phyloP scores from a whole-genome alignment of 352 stramenopile species.

The Pythium grandisporangium region DNA sequence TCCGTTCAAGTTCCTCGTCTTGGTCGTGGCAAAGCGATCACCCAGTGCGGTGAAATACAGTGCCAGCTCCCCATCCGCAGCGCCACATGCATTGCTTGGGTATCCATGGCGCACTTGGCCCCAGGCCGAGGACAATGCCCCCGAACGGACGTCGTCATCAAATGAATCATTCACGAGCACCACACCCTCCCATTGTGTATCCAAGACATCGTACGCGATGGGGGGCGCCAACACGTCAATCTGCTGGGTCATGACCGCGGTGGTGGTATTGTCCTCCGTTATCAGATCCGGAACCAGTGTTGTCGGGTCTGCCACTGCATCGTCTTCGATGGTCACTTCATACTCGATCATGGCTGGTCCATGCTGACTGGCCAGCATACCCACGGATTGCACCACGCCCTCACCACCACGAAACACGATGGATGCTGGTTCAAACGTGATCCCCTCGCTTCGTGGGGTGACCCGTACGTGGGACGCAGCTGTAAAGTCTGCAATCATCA shows the following conservation, averaged over 20 bases:
- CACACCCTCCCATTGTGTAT: conserved; percentile 31
- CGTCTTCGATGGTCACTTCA: conserved; percentile 7
- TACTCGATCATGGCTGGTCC: conserved; percentile 27
- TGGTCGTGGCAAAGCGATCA: conserved; percentile 34
- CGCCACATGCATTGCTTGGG: conserved; percentile 36
- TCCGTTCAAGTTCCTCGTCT: conserved; percentile 28
- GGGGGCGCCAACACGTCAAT: conserved; percentile 32
- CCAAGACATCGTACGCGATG: conserved; percentile 19
- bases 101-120: conserved; percentile 42
- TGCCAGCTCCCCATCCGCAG: conserved; percentile 24
- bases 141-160: conserved; percentile 13
- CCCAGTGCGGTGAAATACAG: conserved; percentile 61
- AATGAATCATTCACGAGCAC: conserved; percentile 56
- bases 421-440: conserved; percentile 23
- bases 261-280: too few species aligned
- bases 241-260: conserved; percentile 4
- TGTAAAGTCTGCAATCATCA: conserved; percentile 4
- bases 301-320: too few species aligned
- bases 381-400: conserved; percentile 4
- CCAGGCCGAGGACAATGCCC: conserved; percentile 31
- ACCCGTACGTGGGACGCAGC: conserved; percentile 20
- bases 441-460: conserved; percentile 17
- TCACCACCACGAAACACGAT: too few species aligned
- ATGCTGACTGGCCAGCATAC: conserved; percentile 6
- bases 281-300: too few species aligned